Evolutionary conservation across 202 grass and related monocot species (phyloP), one percentile per base, ranked within the genome.

Genomic region (Schoenoplectus triqueter): DNA sequence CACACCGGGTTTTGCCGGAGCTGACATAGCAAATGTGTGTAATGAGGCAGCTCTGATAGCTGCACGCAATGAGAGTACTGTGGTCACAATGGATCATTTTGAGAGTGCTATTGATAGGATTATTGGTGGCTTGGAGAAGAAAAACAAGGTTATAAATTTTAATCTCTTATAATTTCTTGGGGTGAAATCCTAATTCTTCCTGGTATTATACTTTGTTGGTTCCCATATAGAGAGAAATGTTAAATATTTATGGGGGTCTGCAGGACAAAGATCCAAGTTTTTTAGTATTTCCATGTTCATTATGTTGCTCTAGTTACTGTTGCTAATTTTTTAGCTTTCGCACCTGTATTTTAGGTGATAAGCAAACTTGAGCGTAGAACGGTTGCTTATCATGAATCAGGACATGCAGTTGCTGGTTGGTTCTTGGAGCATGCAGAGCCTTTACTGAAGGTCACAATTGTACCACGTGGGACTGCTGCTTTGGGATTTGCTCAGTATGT

Each of bases 1-100:
- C 50, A 94, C 92, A 47, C 95, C 92, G 84, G 95, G 92, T 46
- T 97, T 97, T 90, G 90, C 92, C 78, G 92, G 90, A 81, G 95
- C 92, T 64, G 92, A 97, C 75, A 97, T 97, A 88, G 95, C 92
- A n/a, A 94, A 97, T 90, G 91, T 97, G 80, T 97, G 95, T 80
- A 94, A 97, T 31, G 92, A 97, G 66, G 90, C 92, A 20, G 92
- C 92, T 85, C 85, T 97, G 71, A 91, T 94, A 80, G 92, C 92
- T 86, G 95, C 88, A 50, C 89, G 95, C 56, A 82, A 17, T 68
- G 92, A 93, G 61, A 82, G 89, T 18, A 86, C 83, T 11, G 82
- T 84, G 60, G 88, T 94, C 75, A 93, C 90, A 44, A 92, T 94
- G 87, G 79, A 89, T 10, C 92, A 93, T 93, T 94, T 97, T 90